Percentiles rank a stretch among this genome's conserved stretches.
phyloP scores from a whole-genome alignment of 768 basidiomycete species.

The Podaxis carcinomalis region DNA sequence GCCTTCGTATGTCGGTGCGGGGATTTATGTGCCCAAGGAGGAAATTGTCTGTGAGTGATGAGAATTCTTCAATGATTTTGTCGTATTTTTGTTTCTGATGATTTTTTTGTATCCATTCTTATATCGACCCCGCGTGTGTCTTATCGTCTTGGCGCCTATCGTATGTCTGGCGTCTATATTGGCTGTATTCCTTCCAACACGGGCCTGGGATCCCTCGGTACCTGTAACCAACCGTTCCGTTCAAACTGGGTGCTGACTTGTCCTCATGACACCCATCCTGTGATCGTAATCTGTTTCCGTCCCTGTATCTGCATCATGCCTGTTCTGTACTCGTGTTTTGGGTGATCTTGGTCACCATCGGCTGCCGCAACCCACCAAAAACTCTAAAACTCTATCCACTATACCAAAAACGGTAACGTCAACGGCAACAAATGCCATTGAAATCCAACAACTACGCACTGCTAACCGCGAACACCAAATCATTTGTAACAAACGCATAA shows the following conservation, averaged over 20 bases:
- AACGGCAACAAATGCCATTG: neutral
- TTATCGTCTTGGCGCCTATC: too few relatives aligned
- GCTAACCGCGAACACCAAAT: neutral
- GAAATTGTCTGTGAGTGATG: conserved; percentile 43
- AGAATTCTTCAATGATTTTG: neutral
- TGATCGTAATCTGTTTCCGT: neutral
- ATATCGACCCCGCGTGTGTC: too few relatives aligned
- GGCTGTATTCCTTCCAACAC: too few relatives aligned
- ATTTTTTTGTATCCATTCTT: neutral
- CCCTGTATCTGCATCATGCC: too few relatives aligned
- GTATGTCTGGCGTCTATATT: too few relatives aligned
- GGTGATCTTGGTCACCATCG: too few relatives aligned
- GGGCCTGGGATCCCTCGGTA: too few relatives aligned
- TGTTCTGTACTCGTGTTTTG: too few relatives aligned
- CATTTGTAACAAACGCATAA: neutral
- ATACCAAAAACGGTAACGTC: neutral
- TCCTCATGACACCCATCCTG: neutral
- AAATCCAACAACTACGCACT: too few relatives aligned
- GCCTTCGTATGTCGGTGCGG: conserved; percentile 44
- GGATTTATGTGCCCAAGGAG: conserved; percentile 43
- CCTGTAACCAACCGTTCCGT: neutral
- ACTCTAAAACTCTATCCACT: neutral
- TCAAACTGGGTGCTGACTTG: neutral
- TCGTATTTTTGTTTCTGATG: neutral
- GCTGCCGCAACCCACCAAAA: neutral